Conservation (phyloP, 2,329 filamentous ascomycete species). For the Blastomyces emzantsi region DNA sequence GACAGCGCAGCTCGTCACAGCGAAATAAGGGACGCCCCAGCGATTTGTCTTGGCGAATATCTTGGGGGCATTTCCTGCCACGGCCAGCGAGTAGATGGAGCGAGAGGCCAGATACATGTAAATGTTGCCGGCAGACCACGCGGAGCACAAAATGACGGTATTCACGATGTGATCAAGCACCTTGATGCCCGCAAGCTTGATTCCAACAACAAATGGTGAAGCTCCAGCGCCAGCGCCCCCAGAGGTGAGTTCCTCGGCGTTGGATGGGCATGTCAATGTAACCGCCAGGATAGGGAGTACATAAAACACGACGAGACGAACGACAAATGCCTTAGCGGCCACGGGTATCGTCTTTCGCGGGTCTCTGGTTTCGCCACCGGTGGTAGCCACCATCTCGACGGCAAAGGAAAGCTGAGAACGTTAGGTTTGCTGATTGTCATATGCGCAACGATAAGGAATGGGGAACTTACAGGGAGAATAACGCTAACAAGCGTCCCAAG, state of each 20-base stretch:
- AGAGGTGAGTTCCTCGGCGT: constrained; percentile 23
- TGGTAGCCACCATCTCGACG: constrained; percentile 43
- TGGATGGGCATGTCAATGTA: constrained; percentile 33
- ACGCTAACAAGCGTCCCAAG: constrained; percentile 24
- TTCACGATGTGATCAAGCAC: constrained; percentile 34
- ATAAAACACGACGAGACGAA: constrained; percentile 37
- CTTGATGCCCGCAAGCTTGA: constrained; percentile 37
- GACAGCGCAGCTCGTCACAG: constrained; percentile 12
- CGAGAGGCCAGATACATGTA: constrained; percentile 31
- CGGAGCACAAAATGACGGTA: constrained; percentile 33
- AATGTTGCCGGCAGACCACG: constrained; percentile 37
- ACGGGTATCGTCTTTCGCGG: constrained; percentile 34
- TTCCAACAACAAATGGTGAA: constrained; percentile 48
- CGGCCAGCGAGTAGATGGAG: constrained; percentile 31
- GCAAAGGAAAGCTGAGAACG: constrained; percentile 43
- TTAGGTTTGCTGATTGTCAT: constrained; percentile 28
- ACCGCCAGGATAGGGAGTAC: constrained; percentile 28
- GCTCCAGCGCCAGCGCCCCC: constrained; percentile 31
- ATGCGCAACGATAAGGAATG: neutral
- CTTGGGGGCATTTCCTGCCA: constrained; percentile 31
- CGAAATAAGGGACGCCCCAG: constrained; percentile 15
- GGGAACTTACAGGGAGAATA: neutral
- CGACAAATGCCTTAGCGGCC: constrained; percentile 38
- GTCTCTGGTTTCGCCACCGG: constrained; percentile 42
- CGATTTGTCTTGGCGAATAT: constrained; percentile 20